Evolutionary conservation across 306 rosid species (phyloP).

Genomic region (Cotoneaster glaucophyllus): DNA sequence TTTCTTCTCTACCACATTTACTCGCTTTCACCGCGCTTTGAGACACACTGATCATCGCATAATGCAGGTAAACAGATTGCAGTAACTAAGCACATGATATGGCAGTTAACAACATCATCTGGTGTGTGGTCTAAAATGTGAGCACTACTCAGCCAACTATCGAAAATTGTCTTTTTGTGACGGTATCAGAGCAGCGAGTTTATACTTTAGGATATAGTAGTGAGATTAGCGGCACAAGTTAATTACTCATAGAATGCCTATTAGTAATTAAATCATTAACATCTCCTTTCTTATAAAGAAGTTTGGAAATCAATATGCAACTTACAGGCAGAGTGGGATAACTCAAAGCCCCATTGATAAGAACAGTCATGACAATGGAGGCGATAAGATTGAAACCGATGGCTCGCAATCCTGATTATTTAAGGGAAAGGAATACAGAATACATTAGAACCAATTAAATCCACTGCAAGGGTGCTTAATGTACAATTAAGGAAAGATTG

Average conservation of each 20-base stretch:
- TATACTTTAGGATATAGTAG: no score
- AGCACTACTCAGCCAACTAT: neutral
- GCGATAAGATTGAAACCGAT: slow-evolving; percentile 58
- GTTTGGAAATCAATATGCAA: neutral
- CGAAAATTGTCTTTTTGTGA: no score
- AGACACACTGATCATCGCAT: neutral
- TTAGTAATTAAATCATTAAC: neutral
- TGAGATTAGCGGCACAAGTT: no score
- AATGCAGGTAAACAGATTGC: neutral
- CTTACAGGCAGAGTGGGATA: slow-evolving; percentile 75
- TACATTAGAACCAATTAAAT: neutral
- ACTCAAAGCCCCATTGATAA: slow-evolving; percentile 42
- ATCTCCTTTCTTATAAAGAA: neutral
- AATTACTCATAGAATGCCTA: neutral
- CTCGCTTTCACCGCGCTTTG: neutral
- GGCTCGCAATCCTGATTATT: slow-evolving; percentile 51
- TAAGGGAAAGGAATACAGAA: neutral
- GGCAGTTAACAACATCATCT: neutral
- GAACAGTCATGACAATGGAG: slow-evolving; percentile 38
- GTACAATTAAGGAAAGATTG: neutral
- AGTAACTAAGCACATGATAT: neutral
- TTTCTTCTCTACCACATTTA: no score
- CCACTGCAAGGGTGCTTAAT: neutral
- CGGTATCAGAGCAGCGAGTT: no score
- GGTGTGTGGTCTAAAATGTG: neutral